These are phyloP conservation scores for Septoria petroselini DNA, from an alignment of 2,329 filamentous ascomycete genomes.

Conservation along the genomic window DNA sequence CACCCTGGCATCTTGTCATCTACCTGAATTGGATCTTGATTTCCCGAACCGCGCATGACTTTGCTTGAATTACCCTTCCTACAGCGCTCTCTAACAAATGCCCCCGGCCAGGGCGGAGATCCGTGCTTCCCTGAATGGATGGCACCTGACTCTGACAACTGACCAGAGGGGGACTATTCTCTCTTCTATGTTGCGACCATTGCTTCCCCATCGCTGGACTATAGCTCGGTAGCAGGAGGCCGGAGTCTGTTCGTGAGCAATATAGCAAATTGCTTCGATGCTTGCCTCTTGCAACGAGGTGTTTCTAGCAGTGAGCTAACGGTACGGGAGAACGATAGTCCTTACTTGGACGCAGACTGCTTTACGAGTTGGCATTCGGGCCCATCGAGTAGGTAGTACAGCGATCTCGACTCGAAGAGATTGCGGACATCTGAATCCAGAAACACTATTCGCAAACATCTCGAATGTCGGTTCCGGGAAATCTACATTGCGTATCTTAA, in stretches of 20 bases:
- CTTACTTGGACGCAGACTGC: conserved; percentile 2
- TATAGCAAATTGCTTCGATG: neutral
- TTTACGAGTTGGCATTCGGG: neutral
- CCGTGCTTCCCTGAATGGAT: conserved; percentile 1
- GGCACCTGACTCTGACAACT: conserved; percentile 2
- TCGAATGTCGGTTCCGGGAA: too few relatives aligned
- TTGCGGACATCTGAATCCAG: conserved; percentile 1
- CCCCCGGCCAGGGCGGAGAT: neutral
- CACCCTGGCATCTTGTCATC: neutral
- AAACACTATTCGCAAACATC: conserved; percentile 1
- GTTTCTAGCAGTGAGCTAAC: conserved; percentile 3
- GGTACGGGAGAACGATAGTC: conserved; percentile 3
- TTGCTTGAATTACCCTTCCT: neutral
- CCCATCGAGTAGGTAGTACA: conserved; percentile 1
- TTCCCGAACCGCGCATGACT: neutral
- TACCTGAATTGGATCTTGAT: conserved; percentile 2
- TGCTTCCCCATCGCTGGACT: neutral
- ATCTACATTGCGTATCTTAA: too few relatives aligned
- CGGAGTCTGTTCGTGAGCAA: conserved; percentile 1
- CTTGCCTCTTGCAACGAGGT: conserved; percentile 2
- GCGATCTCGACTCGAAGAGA: conserved; percentile 1
- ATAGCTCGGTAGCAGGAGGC: conserved; percentile 1
- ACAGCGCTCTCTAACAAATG: conserved; percentile 1
- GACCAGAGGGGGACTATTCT: too few relatives aligned
- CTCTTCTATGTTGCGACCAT: conserved; percentile 3